These are phyloP conservation scores for Lagenidium sp. DNA, from an alignment of 352 stramenopile genomes.

Conservation along the genomic window DNA sequence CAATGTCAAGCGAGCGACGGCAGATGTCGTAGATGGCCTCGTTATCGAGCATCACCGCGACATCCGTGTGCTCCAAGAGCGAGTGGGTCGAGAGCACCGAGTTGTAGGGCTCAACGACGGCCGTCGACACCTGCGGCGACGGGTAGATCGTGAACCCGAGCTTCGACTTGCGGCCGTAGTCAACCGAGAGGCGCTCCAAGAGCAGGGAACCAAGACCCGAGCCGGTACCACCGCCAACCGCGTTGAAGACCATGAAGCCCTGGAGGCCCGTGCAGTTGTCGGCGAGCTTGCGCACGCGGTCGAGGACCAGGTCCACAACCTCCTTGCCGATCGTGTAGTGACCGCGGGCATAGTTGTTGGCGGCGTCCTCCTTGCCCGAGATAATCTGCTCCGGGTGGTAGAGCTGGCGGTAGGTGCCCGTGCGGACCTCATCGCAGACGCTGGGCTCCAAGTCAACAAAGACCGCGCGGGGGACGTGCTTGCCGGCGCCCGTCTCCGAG, in stretches of 20 bases:
- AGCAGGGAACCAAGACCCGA: constrained; percentile 96
- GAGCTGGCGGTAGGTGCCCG: constrained; percentile 91
- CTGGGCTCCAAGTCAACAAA: constrained; percentile 96
- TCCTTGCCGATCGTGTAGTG: constrained; percentile 94
- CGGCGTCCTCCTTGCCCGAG: constrained; percentile 93
- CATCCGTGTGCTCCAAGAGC: constrained; percentile 97
- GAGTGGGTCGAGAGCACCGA: constrained; percentile 96
- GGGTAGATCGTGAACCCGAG: constrained; percentile 96
- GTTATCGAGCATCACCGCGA: constrained; percentile 97
- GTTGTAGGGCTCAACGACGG: constrained; percentile 99
- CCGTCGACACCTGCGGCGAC: constrained; percentile 94
- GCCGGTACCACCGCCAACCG: constrained; percentile 95
- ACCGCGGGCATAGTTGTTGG: constrained; percentile 85
- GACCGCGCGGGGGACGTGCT: constrained; percentile 93
- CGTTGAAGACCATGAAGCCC: constrained; percentile 97
- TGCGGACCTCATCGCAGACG: constrained; percentile 94
- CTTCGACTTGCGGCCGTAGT: constrained; percentile 98
- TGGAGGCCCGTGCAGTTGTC: constrained; percentile 96
- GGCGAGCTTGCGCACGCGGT: constrained; percentile 94
- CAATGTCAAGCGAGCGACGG: constrained; percentile 95
- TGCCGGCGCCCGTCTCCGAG: constrained; percentile 79
- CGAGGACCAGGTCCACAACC: constrained; percentile 94
- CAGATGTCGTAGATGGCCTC: constrained; percentile 99
- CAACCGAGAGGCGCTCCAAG: constrained; percentile 94
- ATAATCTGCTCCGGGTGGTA: constrained; percentile 98